Base-by-base conservation (phyloP, 108 stramenopile species). In the Nannochloropsis gaditana region DNA sequence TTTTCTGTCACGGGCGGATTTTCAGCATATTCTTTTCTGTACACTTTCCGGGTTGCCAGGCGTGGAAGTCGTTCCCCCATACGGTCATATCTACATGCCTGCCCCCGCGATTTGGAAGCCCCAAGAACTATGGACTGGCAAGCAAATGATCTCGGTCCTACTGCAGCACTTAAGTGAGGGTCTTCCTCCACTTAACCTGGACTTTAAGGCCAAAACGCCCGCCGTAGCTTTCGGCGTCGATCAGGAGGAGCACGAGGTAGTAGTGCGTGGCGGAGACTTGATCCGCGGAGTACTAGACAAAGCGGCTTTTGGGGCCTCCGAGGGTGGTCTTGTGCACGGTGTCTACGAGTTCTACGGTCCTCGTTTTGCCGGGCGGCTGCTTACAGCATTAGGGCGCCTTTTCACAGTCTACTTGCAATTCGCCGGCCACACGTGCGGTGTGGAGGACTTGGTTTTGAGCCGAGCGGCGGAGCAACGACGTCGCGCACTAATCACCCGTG, bases 251-350 rank as follows among this genome's bases (percentile, higher is more conserved):
- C 95, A 98, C 87, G 80, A 85, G 41, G 96, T 98, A 9, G 84
- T 97, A 9, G 92, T 99, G 47, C 92, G 96, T 9, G 93, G 95
- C 47, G 96, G 97, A 11, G 96, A 96, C 84, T 85, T 99, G 80
- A 84, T 98, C 43, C 89, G 94, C 50, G 99, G 99, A 42, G 95
- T 99, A 5, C 90, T 99, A 82, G 99, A 99, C 89, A 99, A 99
- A 91, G 93, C 93, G 31, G 41, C 41, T 11, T 96, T 99, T 90
- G 98, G 99, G 11, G 85, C 90, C 0, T 81, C 91, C 4, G 92
- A 96, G 43, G 92, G 94, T 6, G 98, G 93, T 10, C 87, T 99
- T 4, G 96, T 98, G 0, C 99, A 99, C 92, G 95, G 95, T 45
- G 94, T 99, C 6, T 97, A 95, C 84, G 88, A 89, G 80, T 79